Evolutionary conservation across 495 filamentous ascomycete genomes (phyloP).

Genomic region (Acidiella bohemica): DNA sequence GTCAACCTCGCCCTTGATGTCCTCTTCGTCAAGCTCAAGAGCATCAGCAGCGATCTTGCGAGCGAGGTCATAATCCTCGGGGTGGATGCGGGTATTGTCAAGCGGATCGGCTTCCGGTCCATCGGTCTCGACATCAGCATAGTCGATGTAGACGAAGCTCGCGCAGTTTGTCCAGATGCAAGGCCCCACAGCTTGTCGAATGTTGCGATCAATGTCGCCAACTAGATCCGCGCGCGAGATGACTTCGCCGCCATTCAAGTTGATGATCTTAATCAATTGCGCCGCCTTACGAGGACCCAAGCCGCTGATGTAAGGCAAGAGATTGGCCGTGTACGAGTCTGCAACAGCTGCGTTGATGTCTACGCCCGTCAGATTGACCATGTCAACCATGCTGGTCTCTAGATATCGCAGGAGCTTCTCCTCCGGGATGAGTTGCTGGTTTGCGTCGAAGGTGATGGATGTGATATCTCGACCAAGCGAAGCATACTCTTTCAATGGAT

Average conservation of each 20-base stretch:
- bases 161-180: constrained; percentile 93
- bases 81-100: constrained; percentile 92
- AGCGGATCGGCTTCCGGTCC: constrained; percentile 64
- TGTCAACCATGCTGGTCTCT: constrained; percentile 90
- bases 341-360: constrained; percentile 82
- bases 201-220: constrained; percentile 65
- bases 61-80: constrained; percentile 93
- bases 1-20: constrained; percentile 84
- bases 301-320: constrained; percentile 84
- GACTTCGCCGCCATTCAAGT: constrained; percentile 73
- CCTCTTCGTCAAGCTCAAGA: constrained; percentile 89
- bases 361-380: constrained; percentile 92
- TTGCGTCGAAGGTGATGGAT: constrained; percentile 74
- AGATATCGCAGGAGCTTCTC: constrained; percentile 75
- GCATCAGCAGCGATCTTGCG: constrained; percentile 98
- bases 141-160: constrained; percentile 83
- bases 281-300: constrained; percentile 86
- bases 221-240: constrained; percentile 71
- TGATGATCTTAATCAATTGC: constrained; percentile 76
- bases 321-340: constrained; percentile 64
- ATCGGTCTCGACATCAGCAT: constrained; percentile 54
- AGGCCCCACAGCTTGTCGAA: constrained; percentile 66
- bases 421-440: constrained; percentile 73
- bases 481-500: constrained; percentile 89
- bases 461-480: constrained; percentile 76